Evolutionary conservation across 2,329 filamentous ascomycete genomes (phyloP), one percentile per base, ranked within the genome.

Genomic region (Lecanicillium sp.): DNA sequence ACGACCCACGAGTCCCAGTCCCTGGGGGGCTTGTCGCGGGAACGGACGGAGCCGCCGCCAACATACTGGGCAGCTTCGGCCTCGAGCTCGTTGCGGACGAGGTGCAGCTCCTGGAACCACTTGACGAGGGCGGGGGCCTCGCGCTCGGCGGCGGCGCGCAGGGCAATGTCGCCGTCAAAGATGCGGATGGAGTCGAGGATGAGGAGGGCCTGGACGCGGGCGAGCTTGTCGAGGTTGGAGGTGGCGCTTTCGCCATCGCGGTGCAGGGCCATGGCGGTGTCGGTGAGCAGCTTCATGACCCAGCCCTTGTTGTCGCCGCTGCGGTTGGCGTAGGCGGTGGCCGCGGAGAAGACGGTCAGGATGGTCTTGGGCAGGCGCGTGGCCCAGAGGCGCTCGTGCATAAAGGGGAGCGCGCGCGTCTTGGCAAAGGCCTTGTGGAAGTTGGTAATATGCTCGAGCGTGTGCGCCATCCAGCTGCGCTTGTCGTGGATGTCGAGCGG

Each of bases 1-100:
- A 70, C 55, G 9, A 69, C 41, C 66, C 66, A 70, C 12, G 51
- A 62, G 54, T 69, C 65, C 66, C 66, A 70, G 18, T 51, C 61
- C 37, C 58, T 51, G 1, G 66, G 65, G 17, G 60, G 57, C 18
- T 49, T 51, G 3, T 60, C 56, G 22, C 56, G 52, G 25, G 54
- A 41, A 33, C 41, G 45, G 10, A 13, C 8, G 3, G 27, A 15
- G 13, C 30, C 37, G 14, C 31, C 31, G 25, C 27, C 34, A 17
- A 29, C 37, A 27, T 40, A 32, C 30, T 34, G 30, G 15, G 25
- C 11, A 9, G 40, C 49, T 33, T 49, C 43, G 14, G 49, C 50
- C 32, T 61, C 57, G 27, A 69, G 44, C 37, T 66, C 59, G 11
- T 56, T 50, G 33, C 50, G 55, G 15, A 62, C 18, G 17, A 46